These are phyloP conservation scores for Encephalitozoon intestinalis DNA, from an alignment of 371 early-diverging fungal genomes.

Conservation along the genomic window DNA sequence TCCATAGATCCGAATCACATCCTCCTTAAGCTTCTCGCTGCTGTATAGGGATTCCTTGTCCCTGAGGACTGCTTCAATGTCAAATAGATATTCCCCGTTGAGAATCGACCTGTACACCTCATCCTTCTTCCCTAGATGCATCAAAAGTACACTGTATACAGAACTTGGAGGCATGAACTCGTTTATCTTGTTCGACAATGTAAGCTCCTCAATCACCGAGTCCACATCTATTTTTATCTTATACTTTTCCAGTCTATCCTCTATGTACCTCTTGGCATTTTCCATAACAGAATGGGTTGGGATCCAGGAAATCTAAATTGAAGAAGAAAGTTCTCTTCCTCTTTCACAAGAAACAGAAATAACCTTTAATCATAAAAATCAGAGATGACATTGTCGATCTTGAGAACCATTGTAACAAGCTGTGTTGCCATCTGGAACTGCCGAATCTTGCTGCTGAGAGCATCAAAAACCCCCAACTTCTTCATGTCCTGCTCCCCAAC, in stretches of 20 bases:
- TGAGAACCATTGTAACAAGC: slow-evolving; percentile 85
- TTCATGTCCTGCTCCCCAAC: slow-evolving; percentile 85
- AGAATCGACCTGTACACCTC: slow-evolving; percentile 20
- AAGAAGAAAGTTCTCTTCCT: not conserved
- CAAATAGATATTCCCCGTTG: slow-evolving; percentile 20
- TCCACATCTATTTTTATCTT: not conserved
- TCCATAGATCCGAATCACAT: not conserved
- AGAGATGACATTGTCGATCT: slow-evolving; percentile 63
- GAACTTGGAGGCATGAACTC: slow-evolving; percentile 16
- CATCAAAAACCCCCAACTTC: slow-evolving; percentile 87
- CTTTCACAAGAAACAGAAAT: not conserved
- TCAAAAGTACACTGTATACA: slow-evolving; percentile 10
- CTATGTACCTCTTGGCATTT: not conserved
- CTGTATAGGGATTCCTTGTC: not conserved
- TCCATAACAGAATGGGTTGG: not conserved
- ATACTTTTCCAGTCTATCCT: not conserved
- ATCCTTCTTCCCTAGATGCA: not conserved
- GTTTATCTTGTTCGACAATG: slow-evolving; percentile 8
- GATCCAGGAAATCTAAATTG: not conserved
- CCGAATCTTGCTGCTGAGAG: slow-evolving; percentile 91
- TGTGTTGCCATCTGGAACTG: slow-evolving; percentile 93
- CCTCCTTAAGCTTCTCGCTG: not conserved
- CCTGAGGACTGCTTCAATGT: slow-evolving; percentile 2
- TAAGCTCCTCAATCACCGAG: slow-evolving; percentile 12
- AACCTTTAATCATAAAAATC: not conserved